phyloP scores from a whole-genome alignment of 768 basidiomycete species.

The Suillus weaverae region DNA sequence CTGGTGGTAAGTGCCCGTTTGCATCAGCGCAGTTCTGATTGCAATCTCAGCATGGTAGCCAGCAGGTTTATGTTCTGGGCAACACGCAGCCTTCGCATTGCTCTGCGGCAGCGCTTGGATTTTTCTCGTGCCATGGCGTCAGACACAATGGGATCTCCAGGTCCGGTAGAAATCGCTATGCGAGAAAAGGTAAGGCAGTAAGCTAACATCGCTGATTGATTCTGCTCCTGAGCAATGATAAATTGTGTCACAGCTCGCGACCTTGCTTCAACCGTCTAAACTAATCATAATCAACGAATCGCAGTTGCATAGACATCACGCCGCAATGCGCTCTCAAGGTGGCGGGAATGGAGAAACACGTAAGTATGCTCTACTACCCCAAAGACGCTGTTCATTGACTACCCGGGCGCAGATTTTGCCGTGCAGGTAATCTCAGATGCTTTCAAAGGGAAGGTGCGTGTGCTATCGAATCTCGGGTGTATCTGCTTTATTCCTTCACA shows the following conservation, averaged over 20 bases:
- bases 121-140: constrained; percentile 29
- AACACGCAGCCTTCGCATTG: constrained; percentile 22
- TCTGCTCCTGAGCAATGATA: constrained; percentile 17
- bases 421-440: constrained; percentile 69
- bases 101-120: constrained; percentile 16
- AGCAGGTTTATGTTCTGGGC: constrained; percentile 26
- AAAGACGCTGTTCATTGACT: constrained; percentile 18
- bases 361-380: constrained; percentile 42
- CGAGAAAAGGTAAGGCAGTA: constrained; percentile 48
- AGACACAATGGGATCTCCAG: constrained; percentile 30
- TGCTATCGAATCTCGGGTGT: constrained; percentile 11
- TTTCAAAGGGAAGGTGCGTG: constrained; percentile 71
- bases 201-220: constrained; percentile 23
- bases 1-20: constrained; percentile 4
- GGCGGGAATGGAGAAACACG: constrained; percentile 79
- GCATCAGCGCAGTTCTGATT: constrained; percentile 7
- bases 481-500: constrained; percentile 29
- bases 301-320: constrained; percentile 82
- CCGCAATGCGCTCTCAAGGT: constrained; percentile 71
- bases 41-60: constrained; percentile 6
- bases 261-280: constrained; percentile 58
- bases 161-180: constrained; percentile 62
- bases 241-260: constrained; percentile 51
- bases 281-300: constrained; percentile 80
- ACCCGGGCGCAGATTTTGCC: constrained; percentile 61